Evolutionary conservation across 176 grass and related monocot species (phyloP).

Genomic region (Secale cereale): DNA sequence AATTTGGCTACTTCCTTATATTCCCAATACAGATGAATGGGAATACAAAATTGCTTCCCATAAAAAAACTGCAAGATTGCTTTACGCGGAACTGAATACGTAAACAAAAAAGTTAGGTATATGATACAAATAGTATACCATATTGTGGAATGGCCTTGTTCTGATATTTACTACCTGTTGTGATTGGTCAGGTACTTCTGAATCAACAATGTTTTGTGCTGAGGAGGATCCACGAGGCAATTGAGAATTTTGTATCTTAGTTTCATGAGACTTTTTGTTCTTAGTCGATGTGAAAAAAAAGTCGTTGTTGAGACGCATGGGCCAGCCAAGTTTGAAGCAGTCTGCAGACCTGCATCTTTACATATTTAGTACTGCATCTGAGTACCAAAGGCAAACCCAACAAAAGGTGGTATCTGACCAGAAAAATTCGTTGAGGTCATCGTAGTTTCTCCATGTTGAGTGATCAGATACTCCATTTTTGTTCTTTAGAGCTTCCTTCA

Average conservation of each 20-base stretch:
- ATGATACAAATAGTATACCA: background rate
- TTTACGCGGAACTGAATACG: background rate
- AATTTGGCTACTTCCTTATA: background rate
- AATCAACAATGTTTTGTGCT: slow-evolving; percentile 5
- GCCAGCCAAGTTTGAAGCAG: slow-evolving; percentile 98
- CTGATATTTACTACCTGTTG: slow-evolving; percentile 34
- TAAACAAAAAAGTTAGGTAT: background rate
- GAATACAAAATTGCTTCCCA: background rate
- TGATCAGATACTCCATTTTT: slow-evolving; percentile 79
- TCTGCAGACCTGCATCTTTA: slow-evolving; percentile 58
- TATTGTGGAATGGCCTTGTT: background rate
- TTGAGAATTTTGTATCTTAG: slow-evolving; percentile 26
- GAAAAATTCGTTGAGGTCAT: slow-evolving; percentile 96
- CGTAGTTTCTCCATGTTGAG: slow-evolving; percentile 99
- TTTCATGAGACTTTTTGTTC: slow-evolving; percentile 32
- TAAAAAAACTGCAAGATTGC: background rate
- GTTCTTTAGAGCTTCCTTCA: slow-evolving; percentile 90
- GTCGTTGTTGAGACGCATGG: slow-evolving; percentile 75
- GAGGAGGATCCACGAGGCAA: slow-evolving; percentile 29
- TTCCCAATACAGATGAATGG: background rate
- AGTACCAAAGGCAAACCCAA: background rate
- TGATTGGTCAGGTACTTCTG: slow-evolving; percentile 11
- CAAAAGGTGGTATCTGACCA: slow-evolving; percentile 59
- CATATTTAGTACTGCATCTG: slow-evolving; percentile 20
- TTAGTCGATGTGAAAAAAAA: slow-evolving; percentile 64